Conservation (phyloP, 176 grass and related monocot genomes). For the Hordeum marinum region DNA sequence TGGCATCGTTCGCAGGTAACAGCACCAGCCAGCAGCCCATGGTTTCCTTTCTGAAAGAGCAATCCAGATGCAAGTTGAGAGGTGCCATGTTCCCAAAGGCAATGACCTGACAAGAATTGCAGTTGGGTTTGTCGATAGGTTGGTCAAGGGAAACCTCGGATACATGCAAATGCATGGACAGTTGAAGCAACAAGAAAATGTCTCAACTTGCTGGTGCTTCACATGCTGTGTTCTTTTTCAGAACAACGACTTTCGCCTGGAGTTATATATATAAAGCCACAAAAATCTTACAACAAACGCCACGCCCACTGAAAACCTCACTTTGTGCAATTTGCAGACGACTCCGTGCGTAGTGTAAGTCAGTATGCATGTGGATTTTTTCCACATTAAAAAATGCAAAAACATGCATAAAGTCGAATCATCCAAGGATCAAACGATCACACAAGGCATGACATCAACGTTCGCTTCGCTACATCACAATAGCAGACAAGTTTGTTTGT, state of each 20-base stretch:
- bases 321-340: constrained; percentile 1
- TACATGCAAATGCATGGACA: background rate
- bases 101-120: background rate
- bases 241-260: too few relatives aligned
- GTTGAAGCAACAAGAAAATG: constrained; percentile 1
- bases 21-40: background rate
- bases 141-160: constrained; percentile 35
- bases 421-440: too few relatives aligned
- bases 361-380: background rate
- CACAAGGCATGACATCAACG: too few relatives aligned
- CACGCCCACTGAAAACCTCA: background rate
- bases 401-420: too few relatives aligned
- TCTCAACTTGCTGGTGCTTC: background rate
- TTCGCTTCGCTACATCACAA: too few relatives aligned
- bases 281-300: too few relatives aligned
- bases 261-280: too few relatives aligned
- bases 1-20: background rate
- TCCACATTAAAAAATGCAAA: too few relatives aligned
- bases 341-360: background rate
- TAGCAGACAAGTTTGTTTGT: too few relatives aligned
- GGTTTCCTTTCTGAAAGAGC: background rate
- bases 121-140: background rate
- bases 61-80: background rate
- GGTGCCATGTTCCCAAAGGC: background rate
- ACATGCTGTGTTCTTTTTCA: background rate